Percentiles rank a stretch among this genome's conserved stretches.
These are phyloP conservation scores for Priceomyces melissophilus DNA, from an alignment of 805 yeast species.

Conservation along the genomic window DNA sequence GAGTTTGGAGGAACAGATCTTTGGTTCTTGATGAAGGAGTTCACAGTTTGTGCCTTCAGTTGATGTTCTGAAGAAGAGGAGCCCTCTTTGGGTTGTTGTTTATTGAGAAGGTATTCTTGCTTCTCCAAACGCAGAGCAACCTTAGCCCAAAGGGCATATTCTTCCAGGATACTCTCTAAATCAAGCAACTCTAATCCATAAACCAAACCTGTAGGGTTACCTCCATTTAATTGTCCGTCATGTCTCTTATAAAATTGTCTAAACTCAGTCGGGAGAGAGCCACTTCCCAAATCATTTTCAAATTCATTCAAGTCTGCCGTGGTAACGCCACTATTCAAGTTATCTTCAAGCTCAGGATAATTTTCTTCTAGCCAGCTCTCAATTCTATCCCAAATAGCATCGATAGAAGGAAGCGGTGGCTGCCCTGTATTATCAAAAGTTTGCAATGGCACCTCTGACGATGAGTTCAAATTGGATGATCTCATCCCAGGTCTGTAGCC, in stretches of 20 bases:
- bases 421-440: constrained; percentile 44
- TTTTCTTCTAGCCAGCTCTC: constrained; percentile 43
- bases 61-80: constrained; percentile 15
- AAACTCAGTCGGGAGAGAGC: constrained; percentile 41
- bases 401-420: constrained; percentile 47
- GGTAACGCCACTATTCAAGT: constrained; percentile 41
- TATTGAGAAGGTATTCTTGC: constrained; percentile 28
- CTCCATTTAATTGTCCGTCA: constrained; percentile 46
- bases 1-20: constrained; percentile 37
- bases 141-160: constrained; percentile 39
- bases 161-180: constrained; percentile 40
- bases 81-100: constrained; percentile 14
- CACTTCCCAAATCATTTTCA: constrained; percentile 42
- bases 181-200: constrained; percentile 43
- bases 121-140: constrained; percentile 39
- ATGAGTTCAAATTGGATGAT: constrained; percentile 37
- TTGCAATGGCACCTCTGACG: constrained; percentile 44
- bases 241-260: constrained; percentile 44
- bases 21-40: constrained; percentile 30
- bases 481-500: constrained; percentile 44
- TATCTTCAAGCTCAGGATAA: constrained; percentile 44
- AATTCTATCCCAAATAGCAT: constrained; percentile 41
- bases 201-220: constrained; percentile 43
- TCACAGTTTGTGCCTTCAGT: constrained; percentile 10
- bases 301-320: constrained; percentile 46